These are phyloP conservation scores for Neurospora sp. DNA, from an alignment of 495 filamentous ascomycete genomes.

Conservation along the genomic window DNA sequence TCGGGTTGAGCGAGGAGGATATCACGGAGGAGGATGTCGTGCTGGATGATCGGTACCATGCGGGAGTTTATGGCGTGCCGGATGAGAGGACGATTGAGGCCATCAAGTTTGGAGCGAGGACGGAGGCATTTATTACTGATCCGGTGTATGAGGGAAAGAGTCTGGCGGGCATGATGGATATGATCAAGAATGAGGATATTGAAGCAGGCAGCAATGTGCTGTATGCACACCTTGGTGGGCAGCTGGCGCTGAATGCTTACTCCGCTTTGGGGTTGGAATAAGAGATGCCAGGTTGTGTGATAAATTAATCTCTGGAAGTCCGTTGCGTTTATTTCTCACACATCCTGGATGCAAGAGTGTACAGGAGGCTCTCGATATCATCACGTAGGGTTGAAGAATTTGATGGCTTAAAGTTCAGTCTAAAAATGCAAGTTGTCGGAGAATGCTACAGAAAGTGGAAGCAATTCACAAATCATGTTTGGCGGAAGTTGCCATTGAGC, in stretches of 20 bases:
- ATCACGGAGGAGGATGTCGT: conserved; percentile 46
- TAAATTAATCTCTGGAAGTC: too few species aligned
- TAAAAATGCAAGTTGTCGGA: background rate
- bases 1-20: conserved; percentile 44
- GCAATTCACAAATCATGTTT: background rate
- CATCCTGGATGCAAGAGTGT: too few species aligned
- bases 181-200: conserved; percentile 49
- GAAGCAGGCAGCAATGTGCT: conserved; percentile 42
- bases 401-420: background rate
- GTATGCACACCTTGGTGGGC: conserved; percentile 56
- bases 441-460: background rate
- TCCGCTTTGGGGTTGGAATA: conserved; percentile 8
- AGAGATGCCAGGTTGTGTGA: background rate
- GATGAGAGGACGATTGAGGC: conserved; percentile 48
- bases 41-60: conserved; percentile 53
- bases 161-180: conserved; percentile 52
- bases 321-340: too few species aligned
- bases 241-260: conserved; percentile 53
- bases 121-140: conserved; percentile 57
- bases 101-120: conserved; percentile 49
- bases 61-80: conserved; percentile 48
- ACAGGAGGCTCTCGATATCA: too few species aligned
- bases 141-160: conserved; percentile 62
- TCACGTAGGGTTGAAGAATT: background rate
- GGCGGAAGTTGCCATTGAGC: background rate